A percentile compares a stretch with the other conserved stretches of the same genome.
Evolutionary conservation across 257 asterid genomes (phyloP).

Genomic region (Gentiana straminea): DNA sequence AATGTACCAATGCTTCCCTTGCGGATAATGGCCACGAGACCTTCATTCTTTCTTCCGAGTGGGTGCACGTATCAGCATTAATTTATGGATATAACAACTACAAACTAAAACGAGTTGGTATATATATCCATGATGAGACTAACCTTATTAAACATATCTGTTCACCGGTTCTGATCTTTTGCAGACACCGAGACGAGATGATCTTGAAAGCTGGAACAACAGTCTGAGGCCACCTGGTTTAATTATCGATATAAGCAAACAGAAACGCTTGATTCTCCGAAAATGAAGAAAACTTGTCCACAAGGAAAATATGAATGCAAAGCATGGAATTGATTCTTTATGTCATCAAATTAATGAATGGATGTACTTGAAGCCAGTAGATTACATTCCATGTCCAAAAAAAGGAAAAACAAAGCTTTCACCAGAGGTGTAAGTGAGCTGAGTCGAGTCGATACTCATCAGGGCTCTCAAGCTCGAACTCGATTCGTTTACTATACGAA

Average conservation of each 20-base stretch:
- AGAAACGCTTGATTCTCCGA: slow-evolving; percentile 2
- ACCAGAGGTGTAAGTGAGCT: too few species aligned
- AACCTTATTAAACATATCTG: slow-evolving; percentile 84
- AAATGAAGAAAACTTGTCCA: neutral
- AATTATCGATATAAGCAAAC: slow-evolving; percentile 2
- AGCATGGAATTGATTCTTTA: neutral
- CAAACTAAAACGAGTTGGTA: neutral
- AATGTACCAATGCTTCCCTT: slow-evolving; percentile 69
- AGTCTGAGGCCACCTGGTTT: slow-evolving; percentile 88
- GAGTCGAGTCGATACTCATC: too few species aligned
- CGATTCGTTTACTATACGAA: too few species aligned
- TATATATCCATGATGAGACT: slow-evolving; percentile 6
- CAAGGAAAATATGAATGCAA: neutral
- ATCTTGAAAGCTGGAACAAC: slow-evolving; percentile 61
- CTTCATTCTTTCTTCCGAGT: slow-evolving; percentile 91
- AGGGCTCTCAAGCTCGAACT: too few species aligned
- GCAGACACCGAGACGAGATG: slow-evolving; percentile 39
- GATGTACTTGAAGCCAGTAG: too few species aligned
- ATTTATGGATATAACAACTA: slow-evolving; percentile 5
- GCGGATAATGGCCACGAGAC: slow-evolving; percentile 85
- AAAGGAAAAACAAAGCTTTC: too few species aligned
- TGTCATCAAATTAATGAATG: neutral
- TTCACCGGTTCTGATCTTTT: slow-evolving; percentile 60
- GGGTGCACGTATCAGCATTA: slow-evolving; percentile 25
- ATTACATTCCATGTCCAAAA: too few species aligned